Percentiles rank a stretch among this genome's conserved stretches.
phyloP scores from a whole-genome alignment of 2,329 filamentous ascomycete genomes.

The Rugonectria rugulosa region DNA sequence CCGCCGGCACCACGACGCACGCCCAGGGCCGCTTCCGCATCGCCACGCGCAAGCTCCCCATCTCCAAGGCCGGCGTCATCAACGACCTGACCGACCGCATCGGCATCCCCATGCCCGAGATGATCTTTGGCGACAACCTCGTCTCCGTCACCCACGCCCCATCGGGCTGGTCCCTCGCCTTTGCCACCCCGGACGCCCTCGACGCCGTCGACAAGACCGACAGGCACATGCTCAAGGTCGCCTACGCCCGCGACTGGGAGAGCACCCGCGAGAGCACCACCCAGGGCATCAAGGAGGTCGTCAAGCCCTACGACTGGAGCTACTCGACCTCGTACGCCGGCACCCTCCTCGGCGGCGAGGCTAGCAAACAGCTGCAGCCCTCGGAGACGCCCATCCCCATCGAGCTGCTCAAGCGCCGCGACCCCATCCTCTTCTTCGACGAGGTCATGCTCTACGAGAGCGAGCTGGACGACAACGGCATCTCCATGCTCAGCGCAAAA shows the following conservation, averaged over 20 bases:
- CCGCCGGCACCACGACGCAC: conserved; percentile 63
- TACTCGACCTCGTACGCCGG: conserved; percentile 91
- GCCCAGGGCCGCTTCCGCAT: conserved; percentile 75
- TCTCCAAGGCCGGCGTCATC: conserved; percentile 90
- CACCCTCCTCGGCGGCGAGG: conserved; percentile 57
- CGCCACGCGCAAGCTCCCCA: conserved; percentile 87
- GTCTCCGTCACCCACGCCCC: conserved; percentile 77
- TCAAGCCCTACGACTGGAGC: conserved; percentile 98
- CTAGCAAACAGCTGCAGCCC: conserved; percentile 38
- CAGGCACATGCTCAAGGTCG: conserved; percentile 87
- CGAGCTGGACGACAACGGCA: conserved; percentile 97
- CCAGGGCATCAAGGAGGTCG: conserved; percentile 89
- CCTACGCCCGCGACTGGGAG: conserved; percentile 88
- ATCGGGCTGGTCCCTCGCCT: conserved; percentile 79
- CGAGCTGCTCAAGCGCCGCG: conserved; percentile 83
- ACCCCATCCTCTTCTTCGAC: conserved; percentile 96
- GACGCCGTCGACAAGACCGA: conserved; percentile 95
- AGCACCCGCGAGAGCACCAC: conserved; percentile 74
- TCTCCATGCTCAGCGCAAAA: conserved; percentile 89
- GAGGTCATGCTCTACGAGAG: conserved; percentile 97
- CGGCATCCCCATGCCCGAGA: conserved; percentile 90
- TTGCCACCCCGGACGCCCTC: conserved; percentile 86
- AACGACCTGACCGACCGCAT: conserved; percentile 81
- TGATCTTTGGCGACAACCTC: conserved; percentile 98
- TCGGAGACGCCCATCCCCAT: conserved; percentile 72